Percentiles rank a stretch among this genome's conserved stretches.
Evolutionary conservation across 768 basidiomycete genomes (phyloP).

Genomic region (Heimioporus sp.): DNA sequence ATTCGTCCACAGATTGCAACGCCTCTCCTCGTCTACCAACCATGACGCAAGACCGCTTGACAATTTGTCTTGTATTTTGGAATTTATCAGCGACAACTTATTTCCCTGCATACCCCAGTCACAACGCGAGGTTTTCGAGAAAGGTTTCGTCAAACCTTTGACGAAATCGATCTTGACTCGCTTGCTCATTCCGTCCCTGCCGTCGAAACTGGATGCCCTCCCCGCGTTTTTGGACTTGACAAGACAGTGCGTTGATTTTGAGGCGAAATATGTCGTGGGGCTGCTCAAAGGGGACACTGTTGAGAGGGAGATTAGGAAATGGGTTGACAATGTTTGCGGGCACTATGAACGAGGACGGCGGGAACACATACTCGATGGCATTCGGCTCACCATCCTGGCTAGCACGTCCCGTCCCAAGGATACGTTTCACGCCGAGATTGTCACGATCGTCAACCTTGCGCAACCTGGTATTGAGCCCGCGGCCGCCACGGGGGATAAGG

Average conservation of each 20-base stretch:
- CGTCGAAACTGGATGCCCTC: conserved; percentile 58
- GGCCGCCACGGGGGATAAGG: conserved; percentile 30
- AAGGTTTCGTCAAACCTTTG: conserved; percentile 58
- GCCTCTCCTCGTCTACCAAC: conserved; percentile 41
- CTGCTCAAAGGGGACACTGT: conserved; percentile 47
- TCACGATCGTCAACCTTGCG: conserved; percentile 1
- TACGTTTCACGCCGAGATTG: conserved; percentile 27
- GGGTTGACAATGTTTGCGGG: conserved; percentile 63
- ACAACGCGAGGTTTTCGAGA: conserved; percentile 47
- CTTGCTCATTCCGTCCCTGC: conserved; percentile 68
- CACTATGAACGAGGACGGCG: conserved; percentile 83
- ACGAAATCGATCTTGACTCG: conserved; percentile 60
- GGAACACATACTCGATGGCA: conserved; percentile 59
- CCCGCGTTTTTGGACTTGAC: conserved; percentile 61
- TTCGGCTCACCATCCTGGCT: conserved; percentile 53
- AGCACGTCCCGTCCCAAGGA: conserved; percentile 13
- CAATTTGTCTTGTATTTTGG: conserved; percentile 54
- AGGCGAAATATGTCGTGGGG: conserved; percentile 50
- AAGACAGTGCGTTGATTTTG: conserved; percentile 61
- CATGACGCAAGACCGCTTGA: conserved; percentile 43
- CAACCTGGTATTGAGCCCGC: background rate
- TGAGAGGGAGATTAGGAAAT: conserved; percentile 58
- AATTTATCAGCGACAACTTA: conserved; percentile 61
- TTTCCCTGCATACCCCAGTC: conserved; percentile 53
- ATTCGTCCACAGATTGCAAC: conserved; percentile 46